phyloP scores from a whole-genome alignment of 1,139 yeast genomes.

The Zhuliangozyma blackwelliae region DNA sequence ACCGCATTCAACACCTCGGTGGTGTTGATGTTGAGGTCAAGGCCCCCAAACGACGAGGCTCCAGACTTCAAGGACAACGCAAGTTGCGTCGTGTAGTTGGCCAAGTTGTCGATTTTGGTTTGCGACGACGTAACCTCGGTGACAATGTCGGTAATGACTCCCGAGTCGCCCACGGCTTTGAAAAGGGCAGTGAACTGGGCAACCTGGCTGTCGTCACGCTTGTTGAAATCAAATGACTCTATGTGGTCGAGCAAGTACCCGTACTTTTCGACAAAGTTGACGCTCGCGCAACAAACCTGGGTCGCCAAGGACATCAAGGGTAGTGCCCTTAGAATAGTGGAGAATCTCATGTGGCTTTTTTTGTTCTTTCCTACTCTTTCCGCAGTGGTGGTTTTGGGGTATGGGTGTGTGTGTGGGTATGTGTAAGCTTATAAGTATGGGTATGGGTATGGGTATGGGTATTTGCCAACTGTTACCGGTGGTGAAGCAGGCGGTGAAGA shows the following conservation, averaged over 20 bases:
- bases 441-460: too few relatives aligned
- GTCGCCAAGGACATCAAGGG: too few relatives aligned
- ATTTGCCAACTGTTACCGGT: too few relatives aligned
- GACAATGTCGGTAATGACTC: constrained; percentile 25
- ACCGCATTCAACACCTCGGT: constrained; percentile 17
- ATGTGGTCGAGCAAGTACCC: constrained; percentile 6
- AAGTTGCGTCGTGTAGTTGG: constrained; percentile 13
- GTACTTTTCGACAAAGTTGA: constrained; percentile 2
- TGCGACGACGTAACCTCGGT: constrained; percentile 23
- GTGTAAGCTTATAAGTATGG: too few relatives aligned
- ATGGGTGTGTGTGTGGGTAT: too few relatives aligned
- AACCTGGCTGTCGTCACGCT: constrained; percentile 16
- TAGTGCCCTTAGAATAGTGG: too few relatives aligned
- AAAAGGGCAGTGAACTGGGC: constrained; percentile 20
- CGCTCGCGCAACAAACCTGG: constrained; percentile 13
- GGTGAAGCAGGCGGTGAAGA: too few relatives aligned
- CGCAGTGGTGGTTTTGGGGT: too few relatives aligned
- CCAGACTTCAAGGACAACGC: constrained; percentile 14
- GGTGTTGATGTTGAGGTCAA: constrained; percentile 25
- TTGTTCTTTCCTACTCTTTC: too few relatives aligned
- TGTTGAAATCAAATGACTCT: constrained; percentile 4
- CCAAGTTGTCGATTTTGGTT: constrained; percentile 19
- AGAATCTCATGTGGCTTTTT: too few relatives aligned
- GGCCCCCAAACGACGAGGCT: constrained; percentile 45
- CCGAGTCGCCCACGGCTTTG: constrained; percentile 23